A percentile compares a stretch with the other conserved stretches of the same genome.
Evolutionary conservation across 306 rosid genomes (phyloP).

Genomic region (Dryas drummondii): DNA sequence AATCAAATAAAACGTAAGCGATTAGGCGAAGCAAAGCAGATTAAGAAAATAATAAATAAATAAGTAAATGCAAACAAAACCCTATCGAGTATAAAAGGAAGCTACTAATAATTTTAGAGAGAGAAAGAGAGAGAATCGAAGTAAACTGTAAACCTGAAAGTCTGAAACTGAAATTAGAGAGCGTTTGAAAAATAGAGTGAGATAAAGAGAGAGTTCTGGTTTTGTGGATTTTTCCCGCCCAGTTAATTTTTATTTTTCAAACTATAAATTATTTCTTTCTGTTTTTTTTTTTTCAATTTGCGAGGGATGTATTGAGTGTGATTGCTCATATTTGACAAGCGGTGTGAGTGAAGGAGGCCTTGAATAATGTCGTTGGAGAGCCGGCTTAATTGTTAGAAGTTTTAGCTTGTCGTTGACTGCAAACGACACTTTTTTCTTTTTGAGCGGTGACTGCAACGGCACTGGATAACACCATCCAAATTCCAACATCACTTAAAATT

Average conservation of each 20-base stretch:
- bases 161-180: neutral
- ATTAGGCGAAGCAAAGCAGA: neutral
- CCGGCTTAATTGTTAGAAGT: too few relatives aligned
- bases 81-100: conserved; percentile 6
- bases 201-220: neutral
- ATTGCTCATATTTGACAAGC: neutral
- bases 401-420: too few relatives aligned
- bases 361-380: neutral
- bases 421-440: too few relatives aligned
- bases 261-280: neutral
- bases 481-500: too few relatives aligned
- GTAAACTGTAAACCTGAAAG: too few relatives aligned
- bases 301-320: neutral
- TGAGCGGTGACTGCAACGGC: too few relatives aligned
- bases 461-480: too few relatives aligned
- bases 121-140: neutral
- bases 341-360: neutral
- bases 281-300: neutral
- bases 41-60: conserved; percentile 1
- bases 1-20: neutral
- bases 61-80: neutral
- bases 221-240: conserved; percentile 18
- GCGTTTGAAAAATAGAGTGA: neutral
- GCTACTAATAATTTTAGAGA: neutral
- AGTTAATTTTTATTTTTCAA: neutral